Conservation (phyloP, 805 yeast species). For the Debaryomyces maramus region DNA sequence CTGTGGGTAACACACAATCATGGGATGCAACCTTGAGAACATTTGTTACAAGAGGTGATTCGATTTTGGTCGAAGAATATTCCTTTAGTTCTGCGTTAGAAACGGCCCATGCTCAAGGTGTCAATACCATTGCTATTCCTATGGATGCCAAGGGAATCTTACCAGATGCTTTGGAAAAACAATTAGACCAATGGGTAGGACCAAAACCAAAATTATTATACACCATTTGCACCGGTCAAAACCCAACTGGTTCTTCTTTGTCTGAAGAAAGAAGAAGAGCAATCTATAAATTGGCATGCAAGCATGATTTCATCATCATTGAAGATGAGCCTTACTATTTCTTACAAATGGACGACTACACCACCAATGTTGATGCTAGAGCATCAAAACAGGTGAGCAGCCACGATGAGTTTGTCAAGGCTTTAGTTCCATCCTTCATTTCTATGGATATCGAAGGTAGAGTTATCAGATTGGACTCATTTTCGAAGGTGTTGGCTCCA, state of each 20-base stretch:
- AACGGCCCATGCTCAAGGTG: slow-evolving; percentile 71
- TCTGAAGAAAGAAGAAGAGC: slow-evolving; percentile 71
- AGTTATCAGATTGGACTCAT: slow-evolving; percentile 84
- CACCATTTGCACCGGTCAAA: slow-evolving; percentile 94
- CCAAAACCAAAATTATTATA: slow-evolving; percentile 83
- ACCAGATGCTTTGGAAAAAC: slow-evolving; percentile 64
- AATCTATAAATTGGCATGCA: slow-evolving; percentile 75
- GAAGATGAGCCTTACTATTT: slow-evolving; percentile 99
- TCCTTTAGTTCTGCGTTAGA: slow-evolving; percentile 84
- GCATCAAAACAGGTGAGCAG: slow-evolving; percentile 31
- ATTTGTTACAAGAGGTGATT: slow-evolving; percentile 74
- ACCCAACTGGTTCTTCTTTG: slow-evolving; percentile 93
- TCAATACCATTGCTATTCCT: slow-evolving; percentile 66
- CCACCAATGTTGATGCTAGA: slow-evolving; percentile 39
- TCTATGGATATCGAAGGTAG: slow-evolving; percentile 83
- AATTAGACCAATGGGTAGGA: slow-evolving; percentile 70
- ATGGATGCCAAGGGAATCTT: slow-evolving; percentile 79
- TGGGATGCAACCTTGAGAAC: slow-evolving; percentile 84
- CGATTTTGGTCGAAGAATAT: slow-evolving; percentile 79
- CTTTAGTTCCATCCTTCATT: slow-evolving; percentile 74
- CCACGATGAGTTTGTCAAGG: slow-evolving; percentile 66
- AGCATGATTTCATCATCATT: slow-evolving; percentile 80
- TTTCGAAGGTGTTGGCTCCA: slow-evolving; percentile 90
- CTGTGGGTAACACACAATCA: slow-evolving; percentile 87
- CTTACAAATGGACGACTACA: slow-evolving; percentile 86